Percentiles rank a stretch among this genome's conserved stretches.
These are phyloP conservation scores for Candida ascalaphidarum DNA, from an alignment of 805 yeast genomes.

Conservation along the genomic window DNA sequence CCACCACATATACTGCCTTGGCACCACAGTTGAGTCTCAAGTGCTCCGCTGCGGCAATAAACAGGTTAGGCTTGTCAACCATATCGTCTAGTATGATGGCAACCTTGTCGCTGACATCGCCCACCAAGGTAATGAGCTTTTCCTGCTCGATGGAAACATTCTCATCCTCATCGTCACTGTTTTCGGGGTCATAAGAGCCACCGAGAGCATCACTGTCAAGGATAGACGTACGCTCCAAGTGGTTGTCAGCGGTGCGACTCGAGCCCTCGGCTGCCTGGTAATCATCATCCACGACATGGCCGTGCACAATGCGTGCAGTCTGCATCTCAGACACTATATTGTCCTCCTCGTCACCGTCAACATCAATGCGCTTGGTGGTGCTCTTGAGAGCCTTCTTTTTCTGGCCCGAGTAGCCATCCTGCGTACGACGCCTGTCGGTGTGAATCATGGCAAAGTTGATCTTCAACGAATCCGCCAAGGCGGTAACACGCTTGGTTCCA, in stretches of 20 bases:
- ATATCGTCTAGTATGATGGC: slow-evolving; percentile 95
- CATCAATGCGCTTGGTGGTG: slow-evolving; percentile 17
- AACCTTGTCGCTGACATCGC: slow-evolving; percentile 85
- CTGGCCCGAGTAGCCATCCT: slow-evolving; percentile 43
- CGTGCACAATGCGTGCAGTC: slow-evolving; percentile 92
- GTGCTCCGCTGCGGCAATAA: slow-evolving; percentile 97
- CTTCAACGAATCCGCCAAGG: slow-evolving; percentile 92
- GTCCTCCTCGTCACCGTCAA: slow-evolving; percentile 56
- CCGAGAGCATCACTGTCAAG: slow-evolving; percentile 55
- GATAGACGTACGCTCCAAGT: slow-evolving; percentile 7
- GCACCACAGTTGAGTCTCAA: slow-evolving; percentile 95
- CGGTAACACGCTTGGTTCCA: slow-evolving; percentile 96
- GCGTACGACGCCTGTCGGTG: slow-evolving; percentile 89
- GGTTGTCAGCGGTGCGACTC: slow-evolving; percentile 1
- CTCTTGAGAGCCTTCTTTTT: slow-evolving; percentile 38
- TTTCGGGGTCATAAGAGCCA: slow-evolving; percentile 67
- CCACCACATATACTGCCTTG: slow-evolving; percentile 77
- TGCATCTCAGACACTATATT: slow-evolving; percentile 75
- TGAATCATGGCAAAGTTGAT: slow-evolving; percentile 98
- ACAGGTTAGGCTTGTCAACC: slow-evolving; percentile 91
- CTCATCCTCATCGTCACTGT: slow-evolving; percentile 87
- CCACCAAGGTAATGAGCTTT: slow-evolving; percentile 90
- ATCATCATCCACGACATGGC: slow-evolving; percentile 93
- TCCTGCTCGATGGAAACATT: slow-evolving; percentile 55
- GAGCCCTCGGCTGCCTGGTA: slow-evolving; percentile 26